Evolutionary conservation across 1,139 yeast species (phyloP), one percentile per base, ranked within the genome.

Genomic region (Diutina scorzettiae): DNA sequence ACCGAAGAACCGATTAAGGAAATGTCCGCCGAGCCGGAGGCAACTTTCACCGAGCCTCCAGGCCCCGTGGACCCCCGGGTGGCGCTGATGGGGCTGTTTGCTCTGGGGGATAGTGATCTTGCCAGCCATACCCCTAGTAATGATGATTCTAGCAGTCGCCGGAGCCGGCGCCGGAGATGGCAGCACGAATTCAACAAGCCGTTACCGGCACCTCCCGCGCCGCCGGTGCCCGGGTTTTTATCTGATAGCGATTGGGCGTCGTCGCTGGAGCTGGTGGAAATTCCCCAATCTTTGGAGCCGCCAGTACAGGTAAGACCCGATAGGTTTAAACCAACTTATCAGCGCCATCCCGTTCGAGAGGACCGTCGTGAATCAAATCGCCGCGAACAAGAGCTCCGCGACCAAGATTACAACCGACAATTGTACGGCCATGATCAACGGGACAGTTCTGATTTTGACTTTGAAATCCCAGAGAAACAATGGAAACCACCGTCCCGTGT

Each of bases 141-240:
- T 6, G 31, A 25, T 17, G 40, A 25, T 2, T 14, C 34, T 28
- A 11, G 27, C 30, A 20, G 37, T 20, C 37, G 37, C n/a, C 21
- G 14, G 19, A 9, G 21, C n/a, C n/a, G 25, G 33, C 37, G 24
- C 25, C 43, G 14, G 37, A 43, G 24, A 23, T 39, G 40, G 42
- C 43, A 12, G 36, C 42, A 17, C 28, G 37, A 17, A 17, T n/a
- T 44, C 47, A 16, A 43, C 43, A 36, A 44, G 46, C 50, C 58
- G 8, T 53, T 59, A n/a, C 62, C 63, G 20, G 61, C 63, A 8
- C 52, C 61, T 11, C 60, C 62, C 2, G 53, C 42, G 9, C 45
- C 47, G 39, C 41, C 42, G 14, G 23, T 44, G 25, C 32, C 41
- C 5, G 33, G 33, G 24, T 39, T 39, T 7, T 21, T 39, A 4